Percentiles rank a stretch among this genome's conserved stretches.
phyloP scores from a whole-genome alignment of 176 grass and related monocot genomes.

The Bothriochloa decipiens region DNA sequence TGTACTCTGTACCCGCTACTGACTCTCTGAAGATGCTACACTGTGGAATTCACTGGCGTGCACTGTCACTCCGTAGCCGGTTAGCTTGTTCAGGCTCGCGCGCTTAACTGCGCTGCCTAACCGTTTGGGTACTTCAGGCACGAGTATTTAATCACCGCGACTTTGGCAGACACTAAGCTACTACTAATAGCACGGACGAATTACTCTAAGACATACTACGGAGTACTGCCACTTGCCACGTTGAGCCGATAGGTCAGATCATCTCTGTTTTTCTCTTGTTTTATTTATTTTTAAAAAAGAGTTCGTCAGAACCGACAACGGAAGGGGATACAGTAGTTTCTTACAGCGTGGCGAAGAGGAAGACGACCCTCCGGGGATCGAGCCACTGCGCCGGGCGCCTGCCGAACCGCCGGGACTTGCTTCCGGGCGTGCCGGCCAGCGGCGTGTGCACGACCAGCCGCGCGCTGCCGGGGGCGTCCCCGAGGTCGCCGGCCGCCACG shows the following conservation, averaged over 20 bases:
- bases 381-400: constrained; percentile 72
- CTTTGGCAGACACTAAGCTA: neutral
- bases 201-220: constrained; percentile 7
- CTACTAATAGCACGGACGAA: neutral
- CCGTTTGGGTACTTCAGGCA: neutral
- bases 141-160: constrained; percentile 17
- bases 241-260: neutral
- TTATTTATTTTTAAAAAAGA: too few species aligned
- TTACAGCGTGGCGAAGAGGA: constrained; percentile 95
- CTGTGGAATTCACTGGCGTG: neutral
- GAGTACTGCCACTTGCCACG: constrained; percentile 4
- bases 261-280: neutral
- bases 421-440: constrained; percentile 50
- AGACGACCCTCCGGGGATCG: constrained; percentile 73
- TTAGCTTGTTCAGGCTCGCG: neutral
- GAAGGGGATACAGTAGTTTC: neutral
- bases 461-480: constrained; percentile 45
- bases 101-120: constrained; percentile 1
- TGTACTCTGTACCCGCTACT: neutral
- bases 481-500: constrained; percentile 56
- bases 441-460: constrained; percentile 56
- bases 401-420: constrained; percentile 62
- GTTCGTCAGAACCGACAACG: neutral
- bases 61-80: neutral
- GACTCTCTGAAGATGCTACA: constrained; percentile 5